These are phyloP conservation scores for Phalaenopsis aphrodite DNA, from an alignment of 106 monocot genomes.

Conservation along the genomic window DNA sequence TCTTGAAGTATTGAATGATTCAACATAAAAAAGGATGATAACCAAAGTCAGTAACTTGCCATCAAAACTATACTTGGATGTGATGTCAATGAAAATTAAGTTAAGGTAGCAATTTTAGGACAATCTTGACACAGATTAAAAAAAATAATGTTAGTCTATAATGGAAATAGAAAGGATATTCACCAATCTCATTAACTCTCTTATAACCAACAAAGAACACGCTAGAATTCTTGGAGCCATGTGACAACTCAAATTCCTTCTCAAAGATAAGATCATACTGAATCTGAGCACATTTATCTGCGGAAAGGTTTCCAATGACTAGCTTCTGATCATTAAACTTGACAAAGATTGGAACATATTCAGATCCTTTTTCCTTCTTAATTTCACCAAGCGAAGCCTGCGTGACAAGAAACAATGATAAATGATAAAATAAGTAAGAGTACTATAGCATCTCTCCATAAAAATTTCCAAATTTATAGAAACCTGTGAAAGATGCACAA, in stretches of 20 bases:
- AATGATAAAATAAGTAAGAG: background rate
- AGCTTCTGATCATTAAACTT: slow-evolving; percentile 39
- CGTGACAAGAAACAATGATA: background rate
- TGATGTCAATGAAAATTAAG: no score
- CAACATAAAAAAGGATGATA: no score
- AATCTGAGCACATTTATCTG: slow-evolving; percentile 36
- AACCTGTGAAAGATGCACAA: slow-evolving; percentile 55
- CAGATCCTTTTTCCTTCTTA: slow-evolving; percentile 33
- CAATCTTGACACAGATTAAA: no score
- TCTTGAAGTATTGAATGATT: no score
- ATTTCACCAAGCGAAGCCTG: slow-evolving; percentile 43
- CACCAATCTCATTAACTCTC: background rate
- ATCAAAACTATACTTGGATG: no score
- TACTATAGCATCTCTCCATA: background rate
- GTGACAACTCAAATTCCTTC: slow-evolving; percentile 63
- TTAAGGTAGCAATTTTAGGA: no score
- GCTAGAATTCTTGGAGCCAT: slow-evolving; percentile 52
- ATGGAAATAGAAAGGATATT: slow-evolving; percentile 38
- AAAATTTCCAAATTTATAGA: background rate
- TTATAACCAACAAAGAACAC: slow-evolving; percentile 57
- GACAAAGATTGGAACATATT: slow-evolving; percentile 32
- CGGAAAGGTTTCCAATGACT: slow-evolving; percentile 46
- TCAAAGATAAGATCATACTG: slow-evolving; percentile 65
- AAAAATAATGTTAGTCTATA: no score
- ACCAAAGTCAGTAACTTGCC: no score